Evolutionary conservation across 306 rosid species (phyloP).

Genomic region (Hippophae rhamnoides): DNA sequence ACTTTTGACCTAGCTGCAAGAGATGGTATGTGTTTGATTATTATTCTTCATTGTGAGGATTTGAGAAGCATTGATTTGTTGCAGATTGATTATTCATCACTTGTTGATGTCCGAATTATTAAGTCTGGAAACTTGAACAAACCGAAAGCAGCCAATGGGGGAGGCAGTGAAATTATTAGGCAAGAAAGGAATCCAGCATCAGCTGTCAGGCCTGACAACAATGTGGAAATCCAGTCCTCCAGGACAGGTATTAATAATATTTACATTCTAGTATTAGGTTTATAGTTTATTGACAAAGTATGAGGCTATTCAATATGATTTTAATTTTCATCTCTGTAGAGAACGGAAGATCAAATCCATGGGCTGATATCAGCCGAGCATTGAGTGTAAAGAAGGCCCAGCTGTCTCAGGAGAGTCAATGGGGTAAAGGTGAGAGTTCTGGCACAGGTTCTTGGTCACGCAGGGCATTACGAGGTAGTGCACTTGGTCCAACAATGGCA

Average conservation of each 20-base stretch:
- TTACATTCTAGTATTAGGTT: slow-evolving; percentile 3
- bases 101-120: slow-evolving; percentile 40
- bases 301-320: slow-evolving; percentile 8
- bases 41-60: slow-evolving; percentile 11
- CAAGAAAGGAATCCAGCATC: slow-evolving; percentile 16
- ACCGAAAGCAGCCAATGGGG: neutral
- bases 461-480: slow-evolving; percentile 51
- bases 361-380: slow-evolving; percentile 73
- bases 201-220: slow-evolving; percentile 20
- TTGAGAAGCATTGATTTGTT: slow-evolving; percentile 16
- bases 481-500: slow-evolving; percentile 83
- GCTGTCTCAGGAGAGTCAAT: slow-evolving; percentile 43
- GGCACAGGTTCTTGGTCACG: slow-evolving; percentile 4
- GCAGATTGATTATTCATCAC: slow-evolving; percentile 48
- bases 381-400: slow-evolving; percentile 61
- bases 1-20: too few species aligned
- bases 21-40: slow-evolving; percentile 1
- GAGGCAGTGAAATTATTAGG: neutral
- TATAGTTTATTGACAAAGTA: neutral
- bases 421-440: slow-evolving; percentile 46
- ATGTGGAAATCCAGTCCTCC: slow-evolving; percentile 18
- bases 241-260: slow-evolving; percentile 35
- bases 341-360: slow-evolving; percentile 49
- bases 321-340: slow-evolving; percentile 33
- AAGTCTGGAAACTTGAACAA: slow-evolving; percentile 21